These are phyloP conservation scores for Komagataella ulmi DNA, from an alignment of 805 yeast genomes.

Conservation along the genomic window DNA sequence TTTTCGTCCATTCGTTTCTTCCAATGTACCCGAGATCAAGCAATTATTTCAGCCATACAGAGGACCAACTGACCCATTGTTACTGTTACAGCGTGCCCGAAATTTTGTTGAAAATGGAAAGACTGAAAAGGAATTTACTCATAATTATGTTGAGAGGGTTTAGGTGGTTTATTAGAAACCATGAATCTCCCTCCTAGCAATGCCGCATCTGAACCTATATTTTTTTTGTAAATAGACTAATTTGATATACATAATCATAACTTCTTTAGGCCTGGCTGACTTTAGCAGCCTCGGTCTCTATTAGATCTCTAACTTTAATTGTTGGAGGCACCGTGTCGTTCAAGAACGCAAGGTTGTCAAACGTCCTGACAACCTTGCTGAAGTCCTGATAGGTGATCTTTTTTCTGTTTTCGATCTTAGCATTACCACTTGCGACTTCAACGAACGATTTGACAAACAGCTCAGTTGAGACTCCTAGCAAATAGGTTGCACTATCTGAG, in stretches of 20 bases:
- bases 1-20: conserved; percentile 69
- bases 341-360: conserved; percentile 50
- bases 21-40: conserved; percentile 54
- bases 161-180: conserved; percentile 5
- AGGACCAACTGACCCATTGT: conserved; percentile 62
- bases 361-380: conserved; percentile 44
- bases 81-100: conserved; percentile 58
- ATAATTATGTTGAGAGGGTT: conserved; percentile 18
- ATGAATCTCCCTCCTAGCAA: conserved; percentile 3
- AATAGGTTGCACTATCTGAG: conserved; percentile 59
- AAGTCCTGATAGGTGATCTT: conserved; percentile 61
- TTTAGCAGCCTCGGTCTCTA: conserved; percentile 26
- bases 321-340: conserved; percentile 58
- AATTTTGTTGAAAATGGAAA: conserved; percentile 69
- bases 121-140: conserved; percentile 21
- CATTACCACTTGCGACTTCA: conserved; percentile 54
- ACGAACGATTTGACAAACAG: conserved; percentile 56
- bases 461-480: conserved; percentile 70
- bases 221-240: conserved; percentile 4
- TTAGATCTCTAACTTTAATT: conserved; percentile 32
- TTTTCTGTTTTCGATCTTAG: conserved; percentile 54
- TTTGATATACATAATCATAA: background rate
- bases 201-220: conserved; percentile 1
- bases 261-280: conserved; percentile 3
- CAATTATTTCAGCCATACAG: conserved; percentile 64